Evolutionary conservation across 192 early-diverging fungal species (phyloP).

Genomic region (Oehlia diaphana): DNA sequence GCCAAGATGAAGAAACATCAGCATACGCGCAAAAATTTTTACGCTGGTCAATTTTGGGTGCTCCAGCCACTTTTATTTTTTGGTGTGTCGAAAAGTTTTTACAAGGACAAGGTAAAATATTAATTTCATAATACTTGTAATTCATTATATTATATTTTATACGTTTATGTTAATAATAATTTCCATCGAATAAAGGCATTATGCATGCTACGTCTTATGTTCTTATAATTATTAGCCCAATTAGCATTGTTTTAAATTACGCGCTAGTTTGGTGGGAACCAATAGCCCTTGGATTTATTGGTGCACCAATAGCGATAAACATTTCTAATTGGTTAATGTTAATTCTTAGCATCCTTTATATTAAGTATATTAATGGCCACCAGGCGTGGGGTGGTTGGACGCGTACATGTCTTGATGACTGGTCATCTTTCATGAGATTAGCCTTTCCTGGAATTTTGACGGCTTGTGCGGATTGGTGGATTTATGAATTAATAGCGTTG

Average conservation of each 20-base stretch:
- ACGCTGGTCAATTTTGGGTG: conserved; percentile 67
- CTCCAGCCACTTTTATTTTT: conserved; percentile 75
- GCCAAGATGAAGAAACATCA: conserved; percentile 77
- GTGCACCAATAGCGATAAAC: conserved; percentile 80
- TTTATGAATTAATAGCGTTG: conserved; percentile 73
- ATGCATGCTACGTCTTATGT: conserved; percentile 85
- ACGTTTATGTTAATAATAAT: not conserved
- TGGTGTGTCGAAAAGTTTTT: conserved; percentile 87
- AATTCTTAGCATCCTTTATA: conserved; percentile 64
- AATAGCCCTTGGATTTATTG: conserved; percentile 74
- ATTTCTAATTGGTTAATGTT: conserved; percentile 79
- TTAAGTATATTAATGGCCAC: conserved; percentile 58
- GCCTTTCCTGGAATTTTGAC: conserved; percentile 80
- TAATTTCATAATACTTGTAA: not conserved
- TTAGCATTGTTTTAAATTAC: conserved; percentile 79
- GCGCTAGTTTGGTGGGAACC: conserved; percentile 73
- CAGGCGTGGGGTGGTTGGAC: conserved; percentile 91
- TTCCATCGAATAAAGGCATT: conserved; percentile 22
- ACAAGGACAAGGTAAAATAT: conserved; percentile 72
- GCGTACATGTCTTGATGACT: conserved; percentile 59
- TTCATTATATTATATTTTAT: not conserved
- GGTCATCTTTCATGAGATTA: conserved; percentile 63
- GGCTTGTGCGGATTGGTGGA: conserved; percentile 76
- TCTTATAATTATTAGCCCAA: conserved; percentile 64
- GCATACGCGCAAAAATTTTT: conserved; percentile 67